Base-by-base conservation (phyloP, 495 filamentous ascomycete species). In the Neurospora terricola region DNA sequence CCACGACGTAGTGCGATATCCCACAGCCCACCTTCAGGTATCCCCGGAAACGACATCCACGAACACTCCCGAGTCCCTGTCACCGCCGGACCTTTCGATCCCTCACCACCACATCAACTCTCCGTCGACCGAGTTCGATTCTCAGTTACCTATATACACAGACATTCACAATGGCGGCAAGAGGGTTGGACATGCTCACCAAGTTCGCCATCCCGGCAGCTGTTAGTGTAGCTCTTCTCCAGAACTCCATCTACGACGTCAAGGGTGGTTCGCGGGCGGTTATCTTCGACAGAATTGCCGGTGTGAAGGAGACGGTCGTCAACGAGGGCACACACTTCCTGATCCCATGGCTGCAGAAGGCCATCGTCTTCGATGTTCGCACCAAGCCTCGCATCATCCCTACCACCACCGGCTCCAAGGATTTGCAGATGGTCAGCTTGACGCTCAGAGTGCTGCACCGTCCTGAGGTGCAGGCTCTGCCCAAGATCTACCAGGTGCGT, bases 391-490 rank as follows among this genome's bases (percentile, higher is more conserved):
- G 96, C 77, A 97, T 95, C 80, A 98, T 99, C 83, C 91, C 90
- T 18, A 99, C 96, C n/a, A 98, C 95, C 16, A 99, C 96, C 12
- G 96, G 96, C 72, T 94, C 91, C 87, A 99, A 99, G 89, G 96
- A 99, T 84, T 82, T 99, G 83, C 96, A 99, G 88, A 99, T 99
- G 96, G 96, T 99, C 80, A 97, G 93, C 87, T 87, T 99, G 88
- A 99, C 96, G 40, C 86, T 99, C 77, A 90, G 96, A 78, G 96
- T 99, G 71, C 84, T 99, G 81, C 96, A 98, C 85, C 88, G 96
- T 74, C 96, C 96, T 38, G 95, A 99, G 42, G 96, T 99, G 76
- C 89, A 91, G 84, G 88, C 89, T 77, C 84, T 99, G 81, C 96
- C 96, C 27, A 96, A 93, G 84, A 99, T 99, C 80, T 99, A 99